A percentile compares a stretch with the other conserved stretches of the same genome.
These are phyloP conservation scores for Tylopilus sp. DNA, from an alignment of 768 basidiomycete genomes.

Conservation along the genomic window DNA sequence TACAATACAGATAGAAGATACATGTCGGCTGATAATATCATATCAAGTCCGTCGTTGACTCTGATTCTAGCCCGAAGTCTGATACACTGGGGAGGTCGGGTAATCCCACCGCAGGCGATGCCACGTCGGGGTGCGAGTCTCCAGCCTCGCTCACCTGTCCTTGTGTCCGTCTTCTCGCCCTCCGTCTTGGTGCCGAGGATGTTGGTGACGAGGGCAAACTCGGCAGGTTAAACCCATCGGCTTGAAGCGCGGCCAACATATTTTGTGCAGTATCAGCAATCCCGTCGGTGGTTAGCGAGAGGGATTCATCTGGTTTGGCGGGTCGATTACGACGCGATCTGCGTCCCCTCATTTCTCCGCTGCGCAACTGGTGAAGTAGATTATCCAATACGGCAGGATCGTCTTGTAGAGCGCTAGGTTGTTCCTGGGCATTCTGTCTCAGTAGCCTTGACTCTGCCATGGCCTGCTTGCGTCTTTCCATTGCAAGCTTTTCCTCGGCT, in stretches of 20 bases:
- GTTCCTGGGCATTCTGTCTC: conserved; percentile 48
- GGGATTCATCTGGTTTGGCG: conserved; percentile 31
- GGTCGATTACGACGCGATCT: conserved; percentile 50
- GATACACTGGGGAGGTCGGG: conserved; percentile 27
- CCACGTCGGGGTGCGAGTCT: conserved; percentile 26
- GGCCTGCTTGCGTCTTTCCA: conserved; percentile 66
- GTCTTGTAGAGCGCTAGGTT: conserved; percentile 41
- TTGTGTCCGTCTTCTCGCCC: conserved; percentile 26
- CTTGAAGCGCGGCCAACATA: conserved; percentile 72
- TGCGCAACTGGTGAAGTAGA: conserved; percentile 66
- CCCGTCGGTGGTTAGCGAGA: conserved; percentile 21
- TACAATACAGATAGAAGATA: conserved; percentile 33
- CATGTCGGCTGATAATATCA: conserved; percentile 23
- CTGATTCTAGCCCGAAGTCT: conserved; percentile 28
- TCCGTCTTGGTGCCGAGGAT: conserved; percentile 29
- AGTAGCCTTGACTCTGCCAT: conserved; percentile 60
- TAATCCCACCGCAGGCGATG: conserved; percentile 23
- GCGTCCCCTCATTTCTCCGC: conserved; percentile 62
- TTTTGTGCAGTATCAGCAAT: conserved; percentile 47
- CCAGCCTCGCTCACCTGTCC: conserved; percentile 37
- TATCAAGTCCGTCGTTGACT: conserved; percentile 21
- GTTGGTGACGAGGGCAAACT: conserved; percentile 50
- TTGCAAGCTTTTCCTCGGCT: conserved; percentile 65
- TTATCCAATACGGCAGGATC: conserved; percentile 62
- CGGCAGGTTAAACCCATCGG: conserved; percentile 54